Base-by-base conservation (phyloP, 768 basidiomycete species). In the Boletales sp. region DNA sequence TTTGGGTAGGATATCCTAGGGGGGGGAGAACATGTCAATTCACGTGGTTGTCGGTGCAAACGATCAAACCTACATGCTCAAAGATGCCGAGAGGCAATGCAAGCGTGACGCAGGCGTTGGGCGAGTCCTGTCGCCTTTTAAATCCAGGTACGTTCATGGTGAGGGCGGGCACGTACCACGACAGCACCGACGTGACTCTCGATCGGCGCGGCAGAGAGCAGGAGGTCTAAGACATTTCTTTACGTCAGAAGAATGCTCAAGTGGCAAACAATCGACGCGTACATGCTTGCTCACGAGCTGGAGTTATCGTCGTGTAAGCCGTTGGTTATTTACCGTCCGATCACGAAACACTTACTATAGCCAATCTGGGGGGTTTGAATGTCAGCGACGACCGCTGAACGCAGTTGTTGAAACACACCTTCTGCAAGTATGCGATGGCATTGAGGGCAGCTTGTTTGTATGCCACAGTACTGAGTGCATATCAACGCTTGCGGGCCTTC, bases 281-380 rank as follows among this genome's bases (percentile, higher is more conserved):
- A 85, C 83, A 87, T 5, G 83, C 82, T 72, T 90, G 88, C 65
- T 90, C 87, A 13, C 85, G 82, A 33, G 87, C 84, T 86, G n/a
- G 3, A 32, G 21, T 25, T 8, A 28, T 35, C 21, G 43, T 40
- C 18, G 21, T 33, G 21, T 4, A 12, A 18, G 11, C 13, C 18
- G 15, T 19, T 37, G 43, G 30, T 57, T 37, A 50, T 38, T 30
- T 53, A 38, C 3, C 11, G 38, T 30, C 35, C 2, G n/a, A 18
- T 17, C 18, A 10, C 36, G 15, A 40, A 40, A 5, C 17, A 72
- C 83, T 57, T 58, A 86, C 84, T 87, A 57, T 87, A 88, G 19
- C 87, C 87, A 44, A 88, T 71, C 80, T 86, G 49, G n/a, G 35
- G 40, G 7, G 32, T 12, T 31, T 10, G 25, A n/a, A 17, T 46